These are phyloP conservation scores for Phytophthora foliorum DNA, from an alignment of 352 stramenopile species.

Conservation along the genomic window DNA sequence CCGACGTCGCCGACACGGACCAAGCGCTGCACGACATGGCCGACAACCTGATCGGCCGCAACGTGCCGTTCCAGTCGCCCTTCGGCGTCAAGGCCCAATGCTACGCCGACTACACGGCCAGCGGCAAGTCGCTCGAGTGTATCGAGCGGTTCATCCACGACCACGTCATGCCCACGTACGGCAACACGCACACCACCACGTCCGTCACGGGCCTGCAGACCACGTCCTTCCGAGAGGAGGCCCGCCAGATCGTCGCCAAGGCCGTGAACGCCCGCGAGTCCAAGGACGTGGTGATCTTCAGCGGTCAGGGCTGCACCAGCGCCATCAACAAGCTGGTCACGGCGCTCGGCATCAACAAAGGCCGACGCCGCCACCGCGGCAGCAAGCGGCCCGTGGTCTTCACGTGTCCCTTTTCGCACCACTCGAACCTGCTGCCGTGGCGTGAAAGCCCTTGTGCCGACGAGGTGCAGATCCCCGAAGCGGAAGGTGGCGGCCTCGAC, in stretches of 20 bases:
- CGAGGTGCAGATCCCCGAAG: slow-evolving; percentile 82
- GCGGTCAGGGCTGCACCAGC: slow-evolving; percentile 85
- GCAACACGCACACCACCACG: slow-evolving; percentile 96
- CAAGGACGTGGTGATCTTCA: slow-evolving; percentile 97
- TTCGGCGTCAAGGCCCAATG: slow-evolving; percentile 83
- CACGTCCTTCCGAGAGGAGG: slow-evolving; percentile 95
- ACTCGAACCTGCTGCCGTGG: slow-evolving; percentile 98
- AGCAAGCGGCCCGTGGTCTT: slow-evolving; percentile 87
- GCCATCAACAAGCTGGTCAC: slow-evolving; percentile 89
- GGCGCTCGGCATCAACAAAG: slow-evolving; percentile 63
- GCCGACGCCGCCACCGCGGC: slow-evolving; percentile 31
- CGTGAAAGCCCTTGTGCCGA: slow-evolving; percentile 89
- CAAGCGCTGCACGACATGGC: slow-evolving; percentile 47
- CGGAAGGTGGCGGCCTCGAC: slow-evolving; percentile 63
- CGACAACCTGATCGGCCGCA: slow-evolving; percentile 62
- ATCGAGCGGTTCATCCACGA: slow-evolving; percentile 93
- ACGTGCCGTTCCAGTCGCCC: slow-evolving; percentile 62
- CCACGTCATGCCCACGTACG: slow-evolving; percentile 94
- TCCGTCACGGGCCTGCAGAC: slow-evolving; percentile 78
- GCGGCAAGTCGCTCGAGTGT: slow-evolving; percentile 83
- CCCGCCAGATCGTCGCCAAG: slow-evolving; percentile 93
- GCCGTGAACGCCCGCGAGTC: slow-evolving; percentile 85
- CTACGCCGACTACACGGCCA: slow-evolving; percentile 97
- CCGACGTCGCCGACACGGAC: slow-evolving; percentile 15
- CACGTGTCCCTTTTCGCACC: slow-evolving; percentile 96